Evolutionary conservation across 2,329 filamentous ascomycete species (phyloP), one percentile per base, ranked within the genome.

Genomic region (Acephala macrosclerotiorum): DNA sequence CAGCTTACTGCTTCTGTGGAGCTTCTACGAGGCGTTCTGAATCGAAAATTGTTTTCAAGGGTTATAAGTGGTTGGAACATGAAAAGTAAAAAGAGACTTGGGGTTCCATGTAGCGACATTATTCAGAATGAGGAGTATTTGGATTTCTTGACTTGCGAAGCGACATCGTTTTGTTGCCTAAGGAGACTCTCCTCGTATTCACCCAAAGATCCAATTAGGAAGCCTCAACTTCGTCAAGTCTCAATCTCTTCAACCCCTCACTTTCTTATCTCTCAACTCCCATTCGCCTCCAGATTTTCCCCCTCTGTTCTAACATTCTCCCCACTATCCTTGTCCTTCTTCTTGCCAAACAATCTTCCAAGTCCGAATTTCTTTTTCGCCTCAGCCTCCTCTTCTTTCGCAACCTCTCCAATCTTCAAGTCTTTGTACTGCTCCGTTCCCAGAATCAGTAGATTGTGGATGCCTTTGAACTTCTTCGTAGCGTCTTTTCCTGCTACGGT

Each of bases 401-500:
- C 12, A 2, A 9, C n/a, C 45, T 49, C 22, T 49, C 45, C 45
- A 49, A 25, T 26, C 20, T 49, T 49, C 45, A 49, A 49, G 20
- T n/a, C 20, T 20, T 14, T 22, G 20, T 47, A 33, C 26, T 25
- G 9, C 8, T 59, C 57, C 3, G 25, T 47, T 25, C 18, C 38
- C 60, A 61, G 22, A 38, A 61, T 61, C 9, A 18, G 6, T 14
- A 26, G 45, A 18, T 61, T 53, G 18, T 61, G 42, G 6, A 22
- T 47, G 14, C 35, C 53, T 26, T 22, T 1, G 29, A 61, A 61
- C 14, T 26, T 20, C 22, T 53, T 61, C n/a, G 59, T 61, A 18
- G 59, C 59, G 26, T 61, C 60, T 22, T 55, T 61, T 56, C 60
- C 60, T 18, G 60, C 45, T n/a, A 61, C 47, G 12, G 33, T 38